phyloP scores from a whole-genome alignment of 164 flowering plant genomes.

The Liquidambar formosana region DNA sequence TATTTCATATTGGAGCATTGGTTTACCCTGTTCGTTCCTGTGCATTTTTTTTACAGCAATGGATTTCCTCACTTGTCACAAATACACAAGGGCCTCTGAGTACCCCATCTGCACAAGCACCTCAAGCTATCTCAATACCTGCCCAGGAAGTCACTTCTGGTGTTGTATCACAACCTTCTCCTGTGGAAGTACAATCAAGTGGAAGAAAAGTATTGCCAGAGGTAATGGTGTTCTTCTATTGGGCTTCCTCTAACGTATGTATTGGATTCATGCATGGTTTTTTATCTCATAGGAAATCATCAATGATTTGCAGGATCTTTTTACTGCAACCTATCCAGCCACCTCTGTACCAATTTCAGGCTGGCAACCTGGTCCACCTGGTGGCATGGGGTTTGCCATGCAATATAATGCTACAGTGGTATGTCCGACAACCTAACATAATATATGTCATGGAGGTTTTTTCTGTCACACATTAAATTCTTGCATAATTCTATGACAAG shows the following conservation, averaged over 20 bases:
- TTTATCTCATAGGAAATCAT: background rate
- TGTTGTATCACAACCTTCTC: conserved; percentile 31
- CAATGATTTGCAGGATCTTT: conserved; percentile 64
- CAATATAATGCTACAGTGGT: conserved; percentile 68
- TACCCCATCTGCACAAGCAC: conserved; percentile 28
- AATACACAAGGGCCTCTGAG: conserved; percentile 40
- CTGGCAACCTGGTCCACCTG: conserved; percentile 66
- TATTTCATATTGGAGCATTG: background rate
- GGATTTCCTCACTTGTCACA: conserved; percentile 38
- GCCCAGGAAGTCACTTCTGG: conserved; percentile 26
- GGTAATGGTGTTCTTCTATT: conserved; percentile 34
- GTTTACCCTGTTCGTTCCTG: conserved; percentile 4
- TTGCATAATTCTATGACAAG: background rate
- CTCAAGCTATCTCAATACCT: conserved; percentile 32
- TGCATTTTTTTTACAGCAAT: conserved; percentile 37
- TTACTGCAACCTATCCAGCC: conserved; percentile 52
- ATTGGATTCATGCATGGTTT: background rate
- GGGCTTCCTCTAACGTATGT: background rate
- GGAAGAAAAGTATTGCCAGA: conserved; percentile 76
- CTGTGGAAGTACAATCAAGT: conserved; percentile 39
- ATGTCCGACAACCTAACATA: conserved; percentile 3
- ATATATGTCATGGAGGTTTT: background rate
- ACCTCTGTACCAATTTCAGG: conserved; percentile 41
- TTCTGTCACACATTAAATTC: background rate
- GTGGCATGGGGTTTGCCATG: conserved; percentile 58